Percentiles rank a stretch among this genome's conserved stretches.
phyloP scores from a whole-genome alignment of 2,329 filamentous ascomycete species.

The Zelopaecilomyces penicillatus region DNA sequence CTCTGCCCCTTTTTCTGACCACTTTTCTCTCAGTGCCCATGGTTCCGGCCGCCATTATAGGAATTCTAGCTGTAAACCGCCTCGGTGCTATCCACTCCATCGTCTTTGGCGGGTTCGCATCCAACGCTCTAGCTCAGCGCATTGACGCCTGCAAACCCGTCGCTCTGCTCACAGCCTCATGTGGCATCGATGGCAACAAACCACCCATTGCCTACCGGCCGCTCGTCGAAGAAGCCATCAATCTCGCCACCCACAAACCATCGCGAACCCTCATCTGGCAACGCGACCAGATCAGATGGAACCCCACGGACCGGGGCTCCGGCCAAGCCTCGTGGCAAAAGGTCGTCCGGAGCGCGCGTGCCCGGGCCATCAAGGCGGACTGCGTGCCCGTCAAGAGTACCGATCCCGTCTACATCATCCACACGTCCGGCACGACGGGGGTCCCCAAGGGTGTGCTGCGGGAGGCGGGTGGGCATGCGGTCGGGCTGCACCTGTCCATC shows the following conservation, averaged over 20 bases:
- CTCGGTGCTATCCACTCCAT: slow-evolving; percentile 84
- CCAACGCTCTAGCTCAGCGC: slow-evolving; percentile 72
- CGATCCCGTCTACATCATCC: slow-evolving; percentile 83
- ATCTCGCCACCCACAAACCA: slow-evolving; percentile 62
- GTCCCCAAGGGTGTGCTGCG: slow-evolving; percentile 75
- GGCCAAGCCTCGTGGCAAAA: slow-evolving; percentile 75
- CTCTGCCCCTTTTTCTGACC: neutral
- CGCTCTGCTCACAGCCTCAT: slow-evolving; percentile 78
- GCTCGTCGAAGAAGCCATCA: slow-evolving; percentile 66
- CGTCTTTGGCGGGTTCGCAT: slow-evolving; percentile 87
- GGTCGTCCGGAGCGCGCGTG: slow-evolving; percentile 61
- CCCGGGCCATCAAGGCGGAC: slow-evolving; percentile 58
- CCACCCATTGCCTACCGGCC: slow-evolving; percentile 69
- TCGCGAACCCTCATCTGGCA: slow-evolving; percentile 73
- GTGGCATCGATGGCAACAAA: slow-evolving; percentile 82
- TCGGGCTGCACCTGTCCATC: slow-evolving; percentile 74
- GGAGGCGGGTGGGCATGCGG: slow-evolving; percentile 78
- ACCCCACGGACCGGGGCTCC: slow-evolving; percentile 53
- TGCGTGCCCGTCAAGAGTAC: slow-evolving; percentile 71
- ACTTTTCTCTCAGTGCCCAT: slow-evolving; percentile 63
- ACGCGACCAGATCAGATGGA: slow-evolving; percentile 67
- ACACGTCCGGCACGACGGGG: slow-evolving; percentile 78
- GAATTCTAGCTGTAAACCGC: slow-evolving; percentile 71
- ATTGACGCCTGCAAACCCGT: slow-evolving; percentile 75
- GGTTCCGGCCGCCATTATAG: slow-evolving; percentile 83